A percentile compares a stretch with the other conserved stretches of the same genome.
Conservation (phyloP, 2,329 filamentous ascomycete species). For the Cladosporium austrohemisphaericum region DNA sequence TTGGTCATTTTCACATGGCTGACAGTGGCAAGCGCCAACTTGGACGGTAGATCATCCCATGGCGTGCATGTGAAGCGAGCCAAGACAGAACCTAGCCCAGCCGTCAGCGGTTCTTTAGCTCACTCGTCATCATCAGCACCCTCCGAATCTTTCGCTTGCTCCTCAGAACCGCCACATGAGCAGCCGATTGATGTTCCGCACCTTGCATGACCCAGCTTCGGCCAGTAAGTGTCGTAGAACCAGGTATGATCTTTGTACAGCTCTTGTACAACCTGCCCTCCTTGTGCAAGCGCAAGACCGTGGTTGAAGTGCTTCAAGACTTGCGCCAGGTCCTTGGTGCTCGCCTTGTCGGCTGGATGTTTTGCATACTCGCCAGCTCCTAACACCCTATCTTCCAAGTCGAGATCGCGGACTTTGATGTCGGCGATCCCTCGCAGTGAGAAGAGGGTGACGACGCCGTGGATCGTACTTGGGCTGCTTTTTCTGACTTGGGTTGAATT, state of each 20-base stretch:
- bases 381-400: not conserved
- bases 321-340: not conserved
- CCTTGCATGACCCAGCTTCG: no score
- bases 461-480: not conserved
- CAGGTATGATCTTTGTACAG: not conserved
- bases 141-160: no score
- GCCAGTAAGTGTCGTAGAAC: no score
- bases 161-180: no score
- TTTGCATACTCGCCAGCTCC: not conserved
- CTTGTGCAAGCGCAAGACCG: slow-evolving; percentile 1
- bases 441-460: not conserved
- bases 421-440: slow-evolving; percentile 2
- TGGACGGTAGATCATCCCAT: no score
- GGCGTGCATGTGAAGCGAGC: no score
- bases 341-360: not conserved
- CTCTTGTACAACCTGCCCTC: not conserved
- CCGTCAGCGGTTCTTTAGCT: no score
- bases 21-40: no score
- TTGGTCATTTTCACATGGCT: no score
- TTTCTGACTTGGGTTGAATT: not conserved
- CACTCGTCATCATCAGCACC: no score
- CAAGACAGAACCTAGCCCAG: no score
- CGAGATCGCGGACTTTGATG: slow-evolving; percentile 9
- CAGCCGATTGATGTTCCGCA: no score
- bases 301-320: slow-evolving; percentile 8